Evolutionary conservation across 2,329 filamentous ascomycete genomes (phyloP), one percentile per base, ranked within the genome.

Genomic region (Xylariaceae sp.): DNA sequence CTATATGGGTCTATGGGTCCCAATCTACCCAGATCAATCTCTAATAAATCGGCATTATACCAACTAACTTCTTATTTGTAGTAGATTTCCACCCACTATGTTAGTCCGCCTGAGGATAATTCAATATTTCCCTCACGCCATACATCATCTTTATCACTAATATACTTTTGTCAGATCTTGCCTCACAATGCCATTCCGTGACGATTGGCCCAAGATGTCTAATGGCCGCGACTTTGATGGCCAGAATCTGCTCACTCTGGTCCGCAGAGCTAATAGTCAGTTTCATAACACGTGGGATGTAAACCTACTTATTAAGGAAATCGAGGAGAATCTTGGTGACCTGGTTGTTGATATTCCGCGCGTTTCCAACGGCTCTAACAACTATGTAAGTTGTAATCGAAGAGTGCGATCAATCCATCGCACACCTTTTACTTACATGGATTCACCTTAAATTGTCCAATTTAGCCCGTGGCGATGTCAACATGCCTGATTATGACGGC

Each of bases 141-240:
- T n/a, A n/a, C n/a, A n/a, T n/a, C n/a, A n/a, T n/a, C n/a, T n/a
- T n/a, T n/a, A n/a, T n/a, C n/a, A n/a, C n/a, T n/a, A n/a, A n/a
- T n/a, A n/a, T n/a, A n/a, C n/a, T n/a, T n/a, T n/a, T n/a, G n/a
- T n/a, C n/a, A n/a, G n/a, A n/a, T 30, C 29, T n/a, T n/a, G 29
- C 29, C 8, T 8, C 29, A 8, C 29, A 30, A 30, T 30, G 29
- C n/a, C 8, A 8, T 26, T 46, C 30, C 32, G 20, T 35, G 42
- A 35, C 11, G 18, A 24, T 46, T 35, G 42, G 42, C 42, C 42
- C n/a, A 46, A 46, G 30, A 46, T 46, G 42, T 29, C 29, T 3
- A 29, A 46, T 36, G 30, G 16, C 18, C 3, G 29, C 32, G 42
- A 46, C 30, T 46, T 35, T 15, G 43, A 46, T 23, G 43, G 43